Base-by-base conservation (phyloP, 2,329 filamentous ascomycete genomes). In the Cladosporium halotolerans region DNA sequence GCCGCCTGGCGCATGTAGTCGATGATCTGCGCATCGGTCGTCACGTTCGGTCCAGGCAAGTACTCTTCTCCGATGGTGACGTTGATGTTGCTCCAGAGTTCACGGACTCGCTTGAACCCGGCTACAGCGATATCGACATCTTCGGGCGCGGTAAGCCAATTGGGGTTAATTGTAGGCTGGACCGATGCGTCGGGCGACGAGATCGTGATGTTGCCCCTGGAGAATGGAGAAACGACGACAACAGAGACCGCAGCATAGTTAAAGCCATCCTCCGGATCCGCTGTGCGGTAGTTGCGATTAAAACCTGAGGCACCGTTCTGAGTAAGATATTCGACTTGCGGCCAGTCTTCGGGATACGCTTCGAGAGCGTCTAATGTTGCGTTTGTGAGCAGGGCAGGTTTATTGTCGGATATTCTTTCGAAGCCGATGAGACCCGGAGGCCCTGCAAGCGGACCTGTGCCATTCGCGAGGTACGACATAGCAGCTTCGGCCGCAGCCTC, bases 201-300 rank as follows among this genome's bases (percentile, higher is more conserved):
- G 19, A 73, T 64, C 0, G 64, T 66, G n/a, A 74, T 61, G 19
- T 57, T 66, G 3, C 70, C 71, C 1, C 68, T 64, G 2, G 66
- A 70, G 1, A 68, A 53, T 0, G 72, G 67, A 0, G 68, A 60
- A 9, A 69, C 57, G 3, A 73, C 53, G 0, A 65, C 60, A 9
- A 54, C 63, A 0, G 63, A 43, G 28, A 72, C 66, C 1, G 63
- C 63, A 3, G 66, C 70, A 39, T 69, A 69, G 32, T 70, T 60
- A 13, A 61, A 62, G 6, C 60, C 58, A 18, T 63, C 60, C 9
- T 62, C 60, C 2, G 66, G 65, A 31, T 65, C 55, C 1, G 57
- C 47, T 1, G 54, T 41, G 9, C 65, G 33, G 11, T 59, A 58
- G 39, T 58, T 60, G 8, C 53, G 46, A 55, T 40, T 59, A 39